Evolutionary conservation across 2,329 filamentous ascomycete species (phyloP).

Genomic region (Colletotrichum horii): DNA sequence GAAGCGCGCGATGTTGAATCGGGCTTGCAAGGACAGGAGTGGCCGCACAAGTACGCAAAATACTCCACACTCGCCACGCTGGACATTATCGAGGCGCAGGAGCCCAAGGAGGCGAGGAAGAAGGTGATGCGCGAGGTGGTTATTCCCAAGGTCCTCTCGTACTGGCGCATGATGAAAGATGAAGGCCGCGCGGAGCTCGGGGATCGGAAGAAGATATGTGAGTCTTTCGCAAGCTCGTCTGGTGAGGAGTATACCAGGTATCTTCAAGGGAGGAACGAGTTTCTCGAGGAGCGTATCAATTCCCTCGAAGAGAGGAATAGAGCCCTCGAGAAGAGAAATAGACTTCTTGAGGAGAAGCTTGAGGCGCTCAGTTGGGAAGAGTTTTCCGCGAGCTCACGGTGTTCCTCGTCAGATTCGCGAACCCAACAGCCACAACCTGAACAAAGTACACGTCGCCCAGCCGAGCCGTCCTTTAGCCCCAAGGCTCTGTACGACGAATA

Average conservation of each 20-base stretch:
- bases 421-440: not conserved
- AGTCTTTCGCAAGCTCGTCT: not conserved
- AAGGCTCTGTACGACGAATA: not conserved
- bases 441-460: too few relatives aligned
- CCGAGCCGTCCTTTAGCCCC: not conserved
- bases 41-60: not conserved
- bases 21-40: not conserved
- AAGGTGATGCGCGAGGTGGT: not conserved
- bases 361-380: not conserved
- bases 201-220: not conserved
- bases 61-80: not conserved
- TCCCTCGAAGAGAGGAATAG: not conserved
- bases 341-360: not conserved
- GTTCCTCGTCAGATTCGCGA: not conserved
- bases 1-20: not conserved
- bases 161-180: not conserved
- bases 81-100: not conserved
- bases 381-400: not conserved
- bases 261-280: not conserved
- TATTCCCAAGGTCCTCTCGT: not conserved
- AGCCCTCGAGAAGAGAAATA: not conserved
- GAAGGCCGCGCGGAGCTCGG: rapidly evolving
- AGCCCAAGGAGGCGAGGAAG: not conserved
- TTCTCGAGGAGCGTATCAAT: not conserved
- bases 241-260: not conserved